These are phyloP conservation scores for Eucalyptus camaldulensis DNA, from an alignment of 345 rosid species.

Conservation along the genomic window DNA sequence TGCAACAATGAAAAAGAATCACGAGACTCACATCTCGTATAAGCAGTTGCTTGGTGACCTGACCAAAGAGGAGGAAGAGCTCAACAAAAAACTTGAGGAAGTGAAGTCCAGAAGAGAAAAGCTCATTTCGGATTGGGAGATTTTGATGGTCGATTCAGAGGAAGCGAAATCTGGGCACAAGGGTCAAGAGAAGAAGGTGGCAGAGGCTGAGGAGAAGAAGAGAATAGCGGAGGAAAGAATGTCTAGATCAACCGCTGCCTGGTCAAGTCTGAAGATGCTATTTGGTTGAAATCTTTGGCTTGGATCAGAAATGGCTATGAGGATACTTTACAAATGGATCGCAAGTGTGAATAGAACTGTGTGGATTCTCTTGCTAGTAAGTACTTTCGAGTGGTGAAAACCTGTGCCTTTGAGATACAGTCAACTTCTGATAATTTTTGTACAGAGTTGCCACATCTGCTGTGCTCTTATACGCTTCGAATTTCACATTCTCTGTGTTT, in stretches of 20 bases:
- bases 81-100: neutral
- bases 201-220: neutral
- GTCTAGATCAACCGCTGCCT: neutral
- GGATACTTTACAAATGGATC: neutral
- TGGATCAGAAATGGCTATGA: neutral
- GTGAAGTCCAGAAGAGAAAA: neutral
- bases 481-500: neutral
- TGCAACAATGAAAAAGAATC: neutral
- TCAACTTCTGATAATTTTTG: neutral
- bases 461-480: neutral
- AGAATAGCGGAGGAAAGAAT: slow-evolving; percentile 2
- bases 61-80: neutral
- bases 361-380: neutral
- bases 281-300: neutral
- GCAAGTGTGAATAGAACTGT: neutral
- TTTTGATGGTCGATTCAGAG: neutral
- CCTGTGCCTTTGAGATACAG: neutral
- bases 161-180: neutral
- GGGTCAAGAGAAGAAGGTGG: neutral
- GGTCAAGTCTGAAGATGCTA: neutral
- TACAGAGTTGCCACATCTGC: neutral
- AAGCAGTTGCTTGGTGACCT: neutral
- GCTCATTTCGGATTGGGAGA: neutral
- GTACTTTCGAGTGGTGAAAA: neutral
- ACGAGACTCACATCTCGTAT: neutral